Conservation (phyloP, 2,329 filamentous ascomycete genomes). For the Helotiales sp. region DNA sequence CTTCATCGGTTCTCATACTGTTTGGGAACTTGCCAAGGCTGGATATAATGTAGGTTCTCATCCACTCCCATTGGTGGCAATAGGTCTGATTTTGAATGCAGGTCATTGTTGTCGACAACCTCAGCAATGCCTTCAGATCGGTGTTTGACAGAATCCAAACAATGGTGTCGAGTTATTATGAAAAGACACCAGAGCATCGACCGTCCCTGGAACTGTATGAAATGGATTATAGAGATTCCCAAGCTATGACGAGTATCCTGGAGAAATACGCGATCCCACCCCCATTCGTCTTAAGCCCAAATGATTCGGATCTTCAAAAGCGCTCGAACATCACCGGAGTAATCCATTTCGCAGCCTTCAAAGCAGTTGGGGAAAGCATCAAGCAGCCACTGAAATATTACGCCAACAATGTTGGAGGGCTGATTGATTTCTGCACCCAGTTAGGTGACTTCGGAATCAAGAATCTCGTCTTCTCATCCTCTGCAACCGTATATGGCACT, state of each 20-base stretch:
- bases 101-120: conserved; percentile 40
- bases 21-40: conserved; percentile 48
- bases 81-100: conserved; percentile 1
- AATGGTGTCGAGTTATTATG: conserved; percentile 25
- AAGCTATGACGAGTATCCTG: conserved; percentile 27
- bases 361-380: conserved; percentile 56
- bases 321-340: conserved; percentile 54
- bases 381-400: conserved; percentile 62
- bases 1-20: conserved; percentile 51
- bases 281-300: conserved; percentile 7
- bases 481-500: conserved; percentile 65
- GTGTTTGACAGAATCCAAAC: conserved; percentile 23
- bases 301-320: conserved; percentile 4
- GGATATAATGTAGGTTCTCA: conserved; percentile 40
- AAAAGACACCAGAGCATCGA: conserved; percentile 14
- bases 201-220: conserved; percentile 32
- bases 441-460: conserved; percentile 61
- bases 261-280: conserved; percentile 21
- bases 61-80: neutral
- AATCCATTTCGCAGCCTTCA: conserved; percentile 70
- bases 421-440: conserved; percentile 58
- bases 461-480: conserved; percentile 67
- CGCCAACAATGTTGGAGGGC: conserved; percentile 64
- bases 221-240: conserved; percentile 30
- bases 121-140: conserved; percentile 37